Base-by-base conservation (phyloP, 257 asterid species). In the Striga asiatica region DNA sequence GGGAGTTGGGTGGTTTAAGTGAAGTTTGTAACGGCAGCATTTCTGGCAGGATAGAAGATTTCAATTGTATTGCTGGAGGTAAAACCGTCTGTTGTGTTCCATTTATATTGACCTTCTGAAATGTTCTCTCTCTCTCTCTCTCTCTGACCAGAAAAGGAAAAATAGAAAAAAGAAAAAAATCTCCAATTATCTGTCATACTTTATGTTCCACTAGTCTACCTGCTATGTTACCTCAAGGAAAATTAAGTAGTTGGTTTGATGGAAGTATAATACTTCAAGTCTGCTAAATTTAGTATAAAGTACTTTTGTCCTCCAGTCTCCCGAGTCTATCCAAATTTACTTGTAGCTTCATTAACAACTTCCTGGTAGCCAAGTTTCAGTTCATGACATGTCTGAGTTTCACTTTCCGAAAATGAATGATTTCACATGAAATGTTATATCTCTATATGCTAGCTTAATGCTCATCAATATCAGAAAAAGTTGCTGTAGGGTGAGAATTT, bases 1-100 rank as follows among this genome's bases (percentile, higher is more conserved):
- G 69, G 20, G 81, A 73, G 19, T 57, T 62, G 12, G 66, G 64
- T 66, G 68, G 78, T 57, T 48, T 76, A 31, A 58, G 56, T 63
- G 85, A 68, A 62, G 73, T 57, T 61, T 65, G 57, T 42, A 74
- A 75, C 65, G 79, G 78, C 11, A 66, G 71, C 54, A 64, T 77
- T 66, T 74, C 80, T 50, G 88, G 83, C 52, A 64, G 58, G 66
- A 61, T 64, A 53, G 94, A 80, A 71, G 77, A 63, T 59, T 68
- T 67, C 38, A 78, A 67, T 71, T 77, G 71, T 55, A 62, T 64
- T 10, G 63, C 72, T 48, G 84, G 74, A 58, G 94, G 93, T 86
- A 73, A 24, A 51, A 13, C 19, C 37, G 9, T 52, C 43, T 39
- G 11, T 10, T 12, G 22, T 42, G 16, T 71, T 61, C 47, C 49